These are phyloP conservation scores for Emergomyces pasteurianus DNA, from an alignment of 2,329 filamentous ascomycete species.

Conservation along the genomic window DNA sequence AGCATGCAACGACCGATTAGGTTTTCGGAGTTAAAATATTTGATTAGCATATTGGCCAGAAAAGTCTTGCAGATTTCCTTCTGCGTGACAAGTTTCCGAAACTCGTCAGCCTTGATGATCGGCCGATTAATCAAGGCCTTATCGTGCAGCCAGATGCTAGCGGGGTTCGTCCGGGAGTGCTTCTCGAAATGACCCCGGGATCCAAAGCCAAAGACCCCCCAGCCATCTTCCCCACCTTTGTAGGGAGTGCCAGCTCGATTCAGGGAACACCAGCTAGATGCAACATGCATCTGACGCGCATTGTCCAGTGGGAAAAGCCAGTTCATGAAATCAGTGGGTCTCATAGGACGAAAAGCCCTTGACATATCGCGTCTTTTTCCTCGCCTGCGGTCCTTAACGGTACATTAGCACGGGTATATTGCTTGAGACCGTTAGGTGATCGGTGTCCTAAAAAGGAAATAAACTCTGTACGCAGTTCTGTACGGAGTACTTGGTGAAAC, in stretches of 20 bases:
- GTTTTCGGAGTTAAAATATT: background rate
- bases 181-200: background rate
- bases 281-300: background rate
- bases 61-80: background rate
- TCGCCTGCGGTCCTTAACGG: background rate
- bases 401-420: background rate
- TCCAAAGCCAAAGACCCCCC: background rate
- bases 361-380: background rate
- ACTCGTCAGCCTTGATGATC: background rate
- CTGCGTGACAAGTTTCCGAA: background rate
- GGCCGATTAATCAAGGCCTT: background rate
- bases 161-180: background rate
- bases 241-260: background rate
- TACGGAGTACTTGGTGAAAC: too few relatives aligned
- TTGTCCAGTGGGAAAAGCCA: background rate
- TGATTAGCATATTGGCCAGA: background rate
- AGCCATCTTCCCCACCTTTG: background rate
- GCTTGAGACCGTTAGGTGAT: background rate
- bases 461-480: too few relatives aligned
- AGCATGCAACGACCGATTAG: background rate
- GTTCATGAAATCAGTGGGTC: background rate
- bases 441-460: background rate
- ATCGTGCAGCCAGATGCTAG: background rate
- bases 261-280: background rate
- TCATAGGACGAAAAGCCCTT: background rate